Evolutionary conservation across 352 stramenopile species (phyloP).

Genomic region (Proteromonas lacertae): DNA sequence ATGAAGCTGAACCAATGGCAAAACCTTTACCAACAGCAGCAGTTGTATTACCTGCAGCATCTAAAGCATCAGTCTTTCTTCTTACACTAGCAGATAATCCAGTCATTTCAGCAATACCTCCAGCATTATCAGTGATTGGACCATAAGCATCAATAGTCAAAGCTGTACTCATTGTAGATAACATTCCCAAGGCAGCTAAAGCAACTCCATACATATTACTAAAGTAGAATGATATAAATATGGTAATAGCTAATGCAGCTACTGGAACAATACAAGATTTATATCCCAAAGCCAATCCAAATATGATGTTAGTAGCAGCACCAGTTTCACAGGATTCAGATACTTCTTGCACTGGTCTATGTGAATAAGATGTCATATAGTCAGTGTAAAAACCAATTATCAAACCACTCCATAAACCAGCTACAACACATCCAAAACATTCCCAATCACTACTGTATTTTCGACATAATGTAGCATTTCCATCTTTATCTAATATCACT

Average conservation of each 20-base stretch:
- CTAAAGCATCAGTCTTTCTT: slow-evolving; percentile 94
- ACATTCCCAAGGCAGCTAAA: slow-evolving; percentile 86
- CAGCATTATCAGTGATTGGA: slow-evolving; percentile 92
- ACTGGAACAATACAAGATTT: slow-evolving; percentile 96
- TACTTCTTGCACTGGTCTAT: slow-evolving; percentile 67
- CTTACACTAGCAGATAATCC: slow-evolving; percentile 74
- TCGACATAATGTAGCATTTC: too few species aligned
- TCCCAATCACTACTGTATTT: too few species aligned
- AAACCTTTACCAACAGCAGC: slow-evolving; percentile 97
- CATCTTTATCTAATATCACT: too few species aligned
- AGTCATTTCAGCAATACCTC: slow-evolving; percentile 95
- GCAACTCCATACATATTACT: slow-evolving; percentile 83
- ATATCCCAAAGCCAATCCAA: slow-evolving; percentile 91
- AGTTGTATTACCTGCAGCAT: slow-evolving; percentile 94
- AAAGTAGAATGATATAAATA: slow-evolving; percentile 81
- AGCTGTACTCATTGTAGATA: slow-evolving; percentile 82
- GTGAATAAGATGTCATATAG: slow-evolving; percentile 95
- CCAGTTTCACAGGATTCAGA: slow-evolving; percentile 83
- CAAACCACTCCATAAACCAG: slow-evolving; percentile 77
- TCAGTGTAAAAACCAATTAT: slow-evolving; percentile 92
- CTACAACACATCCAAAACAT: slow-evolving; percentile 57
- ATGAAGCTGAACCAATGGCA: slow-evolving; percentile 84
- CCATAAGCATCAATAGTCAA: slow-evolving; percentile 97
- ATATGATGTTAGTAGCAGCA: slow-evolving; percentile 97
- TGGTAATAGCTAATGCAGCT: slow-evolving; percentile 73